Evolutionary conservation across 768 basidiomycete genomes (phyloP).

Genomic region (Antrodiella citrinella): DNA sequence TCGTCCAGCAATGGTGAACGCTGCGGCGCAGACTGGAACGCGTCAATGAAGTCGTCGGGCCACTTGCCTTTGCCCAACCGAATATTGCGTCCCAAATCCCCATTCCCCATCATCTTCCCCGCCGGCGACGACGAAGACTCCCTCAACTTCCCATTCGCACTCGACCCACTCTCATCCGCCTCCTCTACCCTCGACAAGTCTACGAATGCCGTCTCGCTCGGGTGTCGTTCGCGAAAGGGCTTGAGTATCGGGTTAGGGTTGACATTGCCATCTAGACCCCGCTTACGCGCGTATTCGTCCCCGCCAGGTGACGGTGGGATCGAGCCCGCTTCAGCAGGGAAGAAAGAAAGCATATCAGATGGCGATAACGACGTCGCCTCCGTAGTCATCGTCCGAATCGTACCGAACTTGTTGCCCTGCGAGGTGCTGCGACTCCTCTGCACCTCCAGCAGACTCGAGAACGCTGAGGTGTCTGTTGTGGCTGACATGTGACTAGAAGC

Average conservation of each 20-base stretch:
- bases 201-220: constrained; percentile 51
- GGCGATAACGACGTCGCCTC: constrained; percentile 58
- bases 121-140: constrained; percentile 9
- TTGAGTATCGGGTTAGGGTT: constrained; percentile 7
- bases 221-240: constrained; percentile 44
- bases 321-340: constrained; percentile 5
- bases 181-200: constrained; percentile 73
- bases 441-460: constrained; percentile 41
- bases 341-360: constrained; percentile 47
- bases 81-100: constrained; percentile 23
- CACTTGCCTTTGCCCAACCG: constrained; percentile 73
- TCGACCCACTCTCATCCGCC: constrained; percentile 41
- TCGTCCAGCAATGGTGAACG: constrained; percentile 14
- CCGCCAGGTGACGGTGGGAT: constrained; percentile 2
- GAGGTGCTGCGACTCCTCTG: constrained; percentile 34
- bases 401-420: constrained; percentile 57
- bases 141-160: constrained; percentile 24
- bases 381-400: constrained; percentile 75
- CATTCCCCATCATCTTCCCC: constrained; percentile 7
- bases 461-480: constrained; percentile 32
- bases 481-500: constrained; percentile 50
- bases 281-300: constrained; percentile 33
- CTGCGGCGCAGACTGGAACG: constrained; percentile 29
- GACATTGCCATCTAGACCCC: constrained; percentile 10
- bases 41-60: constrained; percentile 75